phyloP scores from a whole-genome alignment of 1,284 basidiomycete species.

The Ustilago curta region DNA sequence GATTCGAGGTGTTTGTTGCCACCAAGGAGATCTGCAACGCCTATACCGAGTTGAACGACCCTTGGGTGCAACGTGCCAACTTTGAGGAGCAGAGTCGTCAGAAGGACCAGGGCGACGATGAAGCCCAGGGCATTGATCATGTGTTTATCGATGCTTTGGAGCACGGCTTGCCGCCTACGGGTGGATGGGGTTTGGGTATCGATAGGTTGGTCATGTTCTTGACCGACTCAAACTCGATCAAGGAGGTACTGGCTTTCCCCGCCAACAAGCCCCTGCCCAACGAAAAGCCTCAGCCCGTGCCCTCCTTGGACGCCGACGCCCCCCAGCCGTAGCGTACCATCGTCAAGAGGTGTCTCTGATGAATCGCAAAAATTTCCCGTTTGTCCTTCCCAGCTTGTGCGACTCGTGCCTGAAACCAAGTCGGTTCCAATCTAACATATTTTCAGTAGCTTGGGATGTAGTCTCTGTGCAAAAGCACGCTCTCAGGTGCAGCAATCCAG shows the following conservation, averaged over 20 bases:
- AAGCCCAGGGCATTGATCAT: conserved; percentile 91
- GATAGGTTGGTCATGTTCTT: conserved; percentile 60
- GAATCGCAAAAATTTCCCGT: no score
- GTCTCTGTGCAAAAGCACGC: no score
- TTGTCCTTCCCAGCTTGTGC: no score
- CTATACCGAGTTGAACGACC: conserved; percentile 84
- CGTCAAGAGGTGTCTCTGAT: no score
- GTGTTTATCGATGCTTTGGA: conserved; percentile 78
- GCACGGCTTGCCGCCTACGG: conserved; percentile 96
- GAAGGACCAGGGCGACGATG: conserved; percentile 96
- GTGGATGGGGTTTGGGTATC: conserved; percentile 74
- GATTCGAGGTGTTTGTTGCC: conserved; percentile 98
- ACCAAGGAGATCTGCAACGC: conserved; percentile 85
- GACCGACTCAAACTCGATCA: conserved; percentile 75
- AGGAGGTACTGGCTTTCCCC: conserved; percentile 88
- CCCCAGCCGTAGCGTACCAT: no score
- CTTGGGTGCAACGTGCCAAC: conserved; percentile 84
- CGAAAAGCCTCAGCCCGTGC: conserved; percentile 38
- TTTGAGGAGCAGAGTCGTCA: conserved; percentile 93
- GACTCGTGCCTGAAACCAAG: no score
- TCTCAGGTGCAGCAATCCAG: no score
- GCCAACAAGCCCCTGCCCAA: conserved; percentile 80
- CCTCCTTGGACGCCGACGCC: conserved; percentile 30
- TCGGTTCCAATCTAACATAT: no score
- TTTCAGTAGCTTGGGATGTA: no score